These are phyloP conservation scores for Boletus rufocinnamomeus DNA, from an alignment of 768 basidiomycete species.

Conservation along the genomic window DNA sequence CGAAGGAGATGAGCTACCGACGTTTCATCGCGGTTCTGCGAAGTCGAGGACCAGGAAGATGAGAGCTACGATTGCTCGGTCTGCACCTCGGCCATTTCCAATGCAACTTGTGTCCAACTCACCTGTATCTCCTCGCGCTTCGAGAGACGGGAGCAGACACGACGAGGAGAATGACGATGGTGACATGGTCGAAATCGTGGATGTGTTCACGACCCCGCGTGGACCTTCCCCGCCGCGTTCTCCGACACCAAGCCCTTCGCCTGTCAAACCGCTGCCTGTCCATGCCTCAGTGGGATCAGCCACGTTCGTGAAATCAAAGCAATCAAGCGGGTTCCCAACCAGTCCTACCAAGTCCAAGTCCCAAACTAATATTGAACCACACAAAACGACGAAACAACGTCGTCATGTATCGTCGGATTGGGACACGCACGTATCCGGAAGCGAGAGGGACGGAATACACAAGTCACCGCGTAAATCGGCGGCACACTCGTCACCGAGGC, in stretches of 20 bases:
- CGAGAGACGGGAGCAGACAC: background rate
- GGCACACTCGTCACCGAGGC: constrained; percentile 29
- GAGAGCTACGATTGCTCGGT: background rate
- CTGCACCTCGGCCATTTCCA: constrained; percentile 30
- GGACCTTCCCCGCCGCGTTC: constrained; percentile 24
- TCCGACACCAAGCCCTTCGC: constrained; percentile 23
- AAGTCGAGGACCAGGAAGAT: background rate
- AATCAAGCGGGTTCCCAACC: constrained; percentile 7
- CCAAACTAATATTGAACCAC: background rate
- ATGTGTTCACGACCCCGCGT: constrained; percentile 27
- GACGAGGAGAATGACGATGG: background rate
- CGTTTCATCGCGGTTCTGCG: constrained; percentile 19
- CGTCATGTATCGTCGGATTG: constrained; percentile 2
- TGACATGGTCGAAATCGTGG: constrained; percentile 13
- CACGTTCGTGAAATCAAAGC: background rate
- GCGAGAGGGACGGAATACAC: constrained; percentile 7
- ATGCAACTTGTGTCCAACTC: constrained; percentile 19
- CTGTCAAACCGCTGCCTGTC: background rate
- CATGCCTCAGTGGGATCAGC: background rate
- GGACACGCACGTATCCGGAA: constrained; percentile 5
- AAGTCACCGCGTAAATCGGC: constrained; percentile 32
- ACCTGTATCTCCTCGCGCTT: background rate
- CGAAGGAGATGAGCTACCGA: constrained; percentile 21
- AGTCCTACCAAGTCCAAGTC: constrained; percentile 13
- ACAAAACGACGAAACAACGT: constrained; percentile 2